Conservation (phyloP, 306 rosid genomes). For the Lupinus albus region DNA sequence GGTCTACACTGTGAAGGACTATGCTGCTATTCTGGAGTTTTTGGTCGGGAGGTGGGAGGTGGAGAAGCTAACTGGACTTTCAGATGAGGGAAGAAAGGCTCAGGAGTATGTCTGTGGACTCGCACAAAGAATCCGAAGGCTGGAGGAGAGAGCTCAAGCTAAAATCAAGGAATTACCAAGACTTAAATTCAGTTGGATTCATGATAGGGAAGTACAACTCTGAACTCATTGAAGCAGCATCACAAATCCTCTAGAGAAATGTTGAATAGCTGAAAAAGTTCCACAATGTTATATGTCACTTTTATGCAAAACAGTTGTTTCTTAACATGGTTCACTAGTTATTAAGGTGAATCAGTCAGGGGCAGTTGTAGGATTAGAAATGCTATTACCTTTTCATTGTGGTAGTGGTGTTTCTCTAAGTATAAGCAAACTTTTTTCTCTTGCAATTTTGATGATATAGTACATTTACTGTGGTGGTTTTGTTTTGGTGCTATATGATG, state of each 20-base stretch:
- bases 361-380: slow-evolving; percentile 46
- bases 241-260: slow-evolving; percentile 22
- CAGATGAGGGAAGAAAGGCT: slow-evolving; percentile 76
- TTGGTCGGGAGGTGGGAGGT: slow-evolving; percentile 89
- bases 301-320: slow-evolving; percentile 42
- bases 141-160: slow-evolving; percentile 80
- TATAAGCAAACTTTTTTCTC: slow-evolving; percentile 40
- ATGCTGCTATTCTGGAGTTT: slow-evolving; percentile 86
- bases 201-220: slow-evolving; percentile 71
- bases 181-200: slow-evolving; percentile 76
- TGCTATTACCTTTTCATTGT: slow-evolving; percentile 33
- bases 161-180: slow-evolving; percentile 57
- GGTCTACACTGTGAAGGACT: slow-evolving; percentile 86
- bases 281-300: slow-evolving; percentile 28
- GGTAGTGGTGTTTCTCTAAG: slow-evolving; percentile 36
- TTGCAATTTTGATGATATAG: slow-evolving; percentile 53
- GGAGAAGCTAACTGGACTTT: slow-evolving; percentile 66
- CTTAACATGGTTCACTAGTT: slow-evolving; percentile 34
- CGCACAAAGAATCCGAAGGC: slow-evolving; percentile 77
- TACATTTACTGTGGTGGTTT: slow-evolving; percentile 22
- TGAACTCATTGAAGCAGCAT: slow-evolving; percentile 38
- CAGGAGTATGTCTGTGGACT: slow-evolving; percentile 82
- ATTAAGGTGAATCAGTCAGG: slow-evolving; percentile 28
- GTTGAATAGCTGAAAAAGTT: slow-evolving; percentile 36
- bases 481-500: background rate